Evolutionary conservation across 2,329 filamentous ascomycete species (phyloP).

Genomic region (Aureobasidium sp.): DNA sequence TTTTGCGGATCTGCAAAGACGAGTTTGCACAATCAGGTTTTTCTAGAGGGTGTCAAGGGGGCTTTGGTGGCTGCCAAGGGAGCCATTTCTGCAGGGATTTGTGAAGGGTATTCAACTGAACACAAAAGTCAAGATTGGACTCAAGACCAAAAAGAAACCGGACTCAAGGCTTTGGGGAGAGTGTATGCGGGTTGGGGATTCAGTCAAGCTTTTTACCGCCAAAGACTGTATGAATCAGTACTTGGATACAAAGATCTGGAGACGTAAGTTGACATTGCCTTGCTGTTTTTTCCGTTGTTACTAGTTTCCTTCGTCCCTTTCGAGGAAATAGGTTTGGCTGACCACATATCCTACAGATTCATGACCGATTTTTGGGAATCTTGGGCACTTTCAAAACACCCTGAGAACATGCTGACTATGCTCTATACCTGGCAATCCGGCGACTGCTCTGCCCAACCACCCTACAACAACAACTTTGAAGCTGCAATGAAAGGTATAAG

Average conservation of each 20-base stretch:
- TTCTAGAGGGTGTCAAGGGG: constrained; percentile 58
- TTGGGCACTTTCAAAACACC: constrained; percentile 67
- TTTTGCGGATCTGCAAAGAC: constrained; percentile 62
- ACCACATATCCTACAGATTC: constrained; percentile 44
- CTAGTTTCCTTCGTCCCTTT: too few species aligned
- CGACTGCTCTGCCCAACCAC: constrained; percentile 61
- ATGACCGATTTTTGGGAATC: constrained; percentile 69
- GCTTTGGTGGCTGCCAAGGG: constrained; percentile 53
- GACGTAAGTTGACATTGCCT: too few species aligned
- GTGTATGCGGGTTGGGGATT: constrained; percentile 80
- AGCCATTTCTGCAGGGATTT: constrained; percentile 45
- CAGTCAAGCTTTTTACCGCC: constrained; percentile 69
- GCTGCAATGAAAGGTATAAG: constrained; percentile 61
- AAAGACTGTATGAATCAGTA: constrained; percentile 57
- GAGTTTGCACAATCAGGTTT: constrained; percentile 60
- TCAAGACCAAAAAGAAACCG: constrained; percentile 46
- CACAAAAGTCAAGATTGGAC: constrained; percentile 41
- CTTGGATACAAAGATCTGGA: constrained; percentile 63
- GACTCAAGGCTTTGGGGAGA: constrained; percentile 59
- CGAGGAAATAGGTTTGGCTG: too few species aligned
- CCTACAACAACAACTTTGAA: constrained; percentile 54
- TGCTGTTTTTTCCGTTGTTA: too few species aligned
- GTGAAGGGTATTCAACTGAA: constrained; percentile 40
- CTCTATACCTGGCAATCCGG: constrained; percentile 71
- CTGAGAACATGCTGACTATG: constrained; percentile 69